A percentile compares a stretch with the other conserved stretches of the same genome.
Conservation (phyloP, 2,329 filamentous ascomycete species). For the Kalmusia sp. region DNA sequence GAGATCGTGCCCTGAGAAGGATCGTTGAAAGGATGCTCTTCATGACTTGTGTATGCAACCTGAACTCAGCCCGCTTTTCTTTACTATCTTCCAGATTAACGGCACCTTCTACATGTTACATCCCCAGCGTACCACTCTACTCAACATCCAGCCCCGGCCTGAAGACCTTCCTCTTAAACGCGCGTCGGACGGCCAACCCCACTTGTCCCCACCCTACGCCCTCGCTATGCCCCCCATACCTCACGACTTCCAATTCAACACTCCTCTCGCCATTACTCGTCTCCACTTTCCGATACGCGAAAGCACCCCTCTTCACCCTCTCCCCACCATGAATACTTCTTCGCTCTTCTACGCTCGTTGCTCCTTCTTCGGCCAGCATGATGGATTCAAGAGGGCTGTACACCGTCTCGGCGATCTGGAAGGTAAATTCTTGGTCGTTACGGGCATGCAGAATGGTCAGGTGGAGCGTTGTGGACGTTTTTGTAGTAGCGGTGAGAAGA, state of each 20-base stretch:
- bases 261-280: slow-evolving; percentile 32
- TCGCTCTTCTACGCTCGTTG: slow-evolving; percentile 31
- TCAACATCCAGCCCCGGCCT: slow-evolving; percentile 37
- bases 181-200: slow-evolving; percentile 68
- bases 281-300: slow-evolving; percentile 43
- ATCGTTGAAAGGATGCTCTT: too few species aligned
- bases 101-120: too few species aligned
- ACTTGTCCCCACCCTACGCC: slow-evolving; percentile 72
- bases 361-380: slow-evolving; percentile 39
- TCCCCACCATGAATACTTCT: slow-evolving; percentile 40
- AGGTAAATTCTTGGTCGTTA: slow-evolving; percentile 84
- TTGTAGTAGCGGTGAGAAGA: slow-evolving; percentile 53
- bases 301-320: slow-evolving; percentile 42
- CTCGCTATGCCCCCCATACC: slow-evolving; percentile 67
- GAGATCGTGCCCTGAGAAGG: too few species aligned
- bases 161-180: slow-evolving; percentile 58
- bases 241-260: slow-evolving; percentile 52
- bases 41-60: too few species aligned
- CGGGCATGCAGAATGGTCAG: slow-evolving; percentile 80
- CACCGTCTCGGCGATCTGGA: slow-evolving; percentile 62
- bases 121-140: slow-evolving; percentile 16
- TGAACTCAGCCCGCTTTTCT: too few species aligned
- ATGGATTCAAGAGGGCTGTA: slow-evolving; percentile 32
- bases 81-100: too few species aligned
- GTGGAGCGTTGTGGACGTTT: slow-evolving; percentile 52